Evolutionary conservation across 805 yeast species (phyloP).

Genomic region (Yarrowia deformans): DNA sequence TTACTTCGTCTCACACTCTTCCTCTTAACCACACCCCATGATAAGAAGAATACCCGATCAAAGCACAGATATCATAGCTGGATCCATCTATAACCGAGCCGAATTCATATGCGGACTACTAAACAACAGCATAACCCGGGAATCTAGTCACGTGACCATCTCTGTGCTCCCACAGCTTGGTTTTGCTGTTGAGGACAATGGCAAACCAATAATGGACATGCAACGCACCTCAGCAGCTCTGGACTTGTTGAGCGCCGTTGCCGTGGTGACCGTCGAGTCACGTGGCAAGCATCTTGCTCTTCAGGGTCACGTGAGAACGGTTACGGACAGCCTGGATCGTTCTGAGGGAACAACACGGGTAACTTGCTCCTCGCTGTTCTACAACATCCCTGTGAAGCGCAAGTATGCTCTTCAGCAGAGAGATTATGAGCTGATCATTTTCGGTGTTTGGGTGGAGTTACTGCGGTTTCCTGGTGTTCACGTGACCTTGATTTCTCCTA

Average conservation of each 20-base stretch:
- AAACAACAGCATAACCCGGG: background rate
- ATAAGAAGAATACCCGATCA: conserved; percentile 24
- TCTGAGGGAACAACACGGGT: background rate
- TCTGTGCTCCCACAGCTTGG: background rate
- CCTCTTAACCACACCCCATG: conserved; percentile 1
- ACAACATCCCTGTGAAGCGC: conserved; percentile 33
- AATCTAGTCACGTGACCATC: background rate
- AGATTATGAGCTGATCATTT: conserved; percentile 4
- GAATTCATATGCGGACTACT: conserved; percentile 10
- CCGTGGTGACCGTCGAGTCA: conserved; percentile 11
- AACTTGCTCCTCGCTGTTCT: conserved; percentile 12
- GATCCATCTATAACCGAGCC: conserved; percentile 11
- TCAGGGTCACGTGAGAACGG: background rate
- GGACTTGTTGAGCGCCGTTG: background rate
- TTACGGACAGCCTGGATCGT: background rate
- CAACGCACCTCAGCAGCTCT: background rate
- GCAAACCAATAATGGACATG: background rate
- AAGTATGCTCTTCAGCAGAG: conserved; percentile 27
- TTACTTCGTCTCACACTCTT: background rate
- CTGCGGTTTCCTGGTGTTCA: background rate
- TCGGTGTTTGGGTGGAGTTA: background rate
- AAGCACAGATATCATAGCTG: conserved; percentile 25
- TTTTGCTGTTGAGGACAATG: background rate
- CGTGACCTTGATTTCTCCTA: background rate
- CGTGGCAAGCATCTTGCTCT: background rate